These are phyloP conservation scores for Calonectria pseudoreteaudii DNA, from an alignment of 2,329 filamentous ascomycete genomes.

Conservation along the genomic window DNA sequence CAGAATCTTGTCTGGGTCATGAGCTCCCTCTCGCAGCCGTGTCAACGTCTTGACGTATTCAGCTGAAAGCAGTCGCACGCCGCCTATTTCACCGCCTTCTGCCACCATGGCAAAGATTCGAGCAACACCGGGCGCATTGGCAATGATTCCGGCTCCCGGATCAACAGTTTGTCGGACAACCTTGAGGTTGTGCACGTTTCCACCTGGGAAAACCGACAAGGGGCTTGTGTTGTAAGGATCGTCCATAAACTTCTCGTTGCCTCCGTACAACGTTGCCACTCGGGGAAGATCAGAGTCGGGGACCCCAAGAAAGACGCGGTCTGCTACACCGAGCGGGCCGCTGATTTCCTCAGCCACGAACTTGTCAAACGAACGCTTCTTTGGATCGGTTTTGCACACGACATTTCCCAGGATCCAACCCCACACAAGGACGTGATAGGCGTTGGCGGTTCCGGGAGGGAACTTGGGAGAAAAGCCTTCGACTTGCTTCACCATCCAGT, in stretches of 20 bases:
- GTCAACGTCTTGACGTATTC: background rate
- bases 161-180: constrained; percentile 19
- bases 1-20: background rate
- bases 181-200: constrained; percentile 14
- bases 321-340: constrained; percentile 11
- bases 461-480: constrained; percentile 13
- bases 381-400: constrained; percentile 19
- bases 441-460: constrained; percentile 17
- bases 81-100: constrained; percentile 8
- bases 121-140: background rate
- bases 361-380: background rate
- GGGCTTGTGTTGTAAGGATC: constrained; percentile 16
- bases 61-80: background rate
- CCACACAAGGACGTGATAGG: constrained; percentile 23
- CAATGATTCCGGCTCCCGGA: constrained; percentile 17
- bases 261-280: constrained; percentile 22
- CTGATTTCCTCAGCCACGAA: constrained; percentile 20
- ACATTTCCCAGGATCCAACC: constrained; percentile 23
- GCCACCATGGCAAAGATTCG: constrained; percentile 23
- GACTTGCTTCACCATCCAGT: constrained; percentile 19
- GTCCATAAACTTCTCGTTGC: background rate
- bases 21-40: background rate
- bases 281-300: constrained; percentile 6
- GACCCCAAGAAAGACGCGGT: constrained; percentile 10
- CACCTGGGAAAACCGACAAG: background rate